A percentile compares a stretch with the other conserved stretches of the same genome.
These are phyloP conservation scores for Botrytis deweyae DNA, from an alignment of 2,329 filamentous ascomycete species.

Conservation along the genomic window DNA sequence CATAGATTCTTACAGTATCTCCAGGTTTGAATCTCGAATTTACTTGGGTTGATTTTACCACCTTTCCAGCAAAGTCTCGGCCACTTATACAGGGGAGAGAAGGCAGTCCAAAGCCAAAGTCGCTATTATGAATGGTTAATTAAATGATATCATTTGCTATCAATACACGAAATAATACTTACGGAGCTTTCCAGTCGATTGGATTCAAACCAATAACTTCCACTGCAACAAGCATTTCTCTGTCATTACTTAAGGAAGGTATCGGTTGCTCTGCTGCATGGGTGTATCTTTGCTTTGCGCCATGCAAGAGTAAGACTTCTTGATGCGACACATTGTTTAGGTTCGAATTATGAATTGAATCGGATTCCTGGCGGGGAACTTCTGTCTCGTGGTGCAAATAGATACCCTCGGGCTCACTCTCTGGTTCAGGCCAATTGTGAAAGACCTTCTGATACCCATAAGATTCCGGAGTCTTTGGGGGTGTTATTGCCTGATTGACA, in stretches of 20 bases:
- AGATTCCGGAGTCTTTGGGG: slow-evolving; percentile 30
- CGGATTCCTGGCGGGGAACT: background rate
- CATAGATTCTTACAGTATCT: slow-evolving; percentile 48
- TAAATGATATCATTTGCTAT: background rate
- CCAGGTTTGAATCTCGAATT: slow-evolving; percentile 52
- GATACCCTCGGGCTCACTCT: slow-evolving; percentile 26
- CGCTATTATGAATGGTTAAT: slow-evolving; percentile 27
- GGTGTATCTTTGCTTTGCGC: slow-evolving; percentile 50
- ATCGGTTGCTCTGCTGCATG: slow-evolving; percentile 47
- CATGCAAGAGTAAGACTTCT: slow-evolving; percentile 51
- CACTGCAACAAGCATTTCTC: slow-evolving; percentile 61
- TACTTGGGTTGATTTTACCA: slow-evolving; percentile 50
- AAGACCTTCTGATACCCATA: slow-evolving; percentile 24
- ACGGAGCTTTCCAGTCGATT: slow-evolving; percentile 79
- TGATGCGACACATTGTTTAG: slow-evolving; percentile 40
- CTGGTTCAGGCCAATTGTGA: slow-evolving; percentile 34
- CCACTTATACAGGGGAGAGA: slow-evolving; percentile 37
- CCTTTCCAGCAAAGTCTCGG: slow-evolving; percentile 62
- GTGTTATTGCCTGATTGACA: slow-evolving; percentile 28
- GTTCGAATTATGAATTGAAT: slow-evolving; percentile 5
- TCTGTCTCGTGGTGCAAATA: slow-evolving; percentile 6
- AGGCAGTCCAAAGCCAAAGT: slow-evolving; percentile 38
- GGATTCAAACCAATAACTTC: slow-evolving; percentile 66
- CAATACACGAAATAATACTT: slow-evolving; percentile 59
- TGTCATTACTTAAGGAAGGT: slow-evolving; percentile 53